Evolutionary conservation across 106 monocot genomes (phyloP).

Genomic region (Acorus calamus): DNA sequence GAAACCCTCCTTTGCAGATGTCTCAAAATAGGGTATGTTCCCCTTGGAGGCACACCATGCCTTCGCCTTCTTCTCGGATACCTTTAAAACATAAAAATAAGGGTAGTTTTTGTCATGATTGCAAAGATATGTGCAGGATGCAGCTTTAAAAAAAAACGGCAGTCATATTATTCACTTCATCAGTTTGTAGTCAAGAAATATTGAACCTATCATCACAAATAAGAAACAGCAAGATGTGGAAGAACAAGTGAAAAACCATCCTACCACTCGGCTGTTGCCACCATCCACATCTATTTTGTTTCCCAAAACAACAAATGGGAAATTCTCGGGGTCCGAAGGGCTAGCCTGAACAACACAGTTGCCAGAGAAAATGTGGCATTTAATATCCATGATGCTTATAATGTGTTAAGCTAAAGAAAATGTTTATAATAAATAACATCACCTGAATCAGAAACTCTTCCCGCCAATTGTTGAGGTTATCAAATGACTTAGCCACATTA

Average conservation of each 20-base stretch:
- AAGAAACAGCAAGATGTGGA: background rate
- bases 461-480: too few species aligned
- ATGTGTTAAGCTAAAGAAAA: too few species aligned
- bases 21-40: slow-evolving; percentile 83
- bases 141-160: too few species aligned
- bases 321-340: slow-evolving; percentile 72
- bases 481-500: too few species aligned
- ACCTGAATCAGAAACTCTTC: too few species aligned
- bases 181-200: too few species aligned
- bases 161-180: too few species aligned
- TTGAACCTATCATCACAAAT: too few species aligned
- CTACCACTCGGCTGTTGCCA: slow-evolving; percentile 79
- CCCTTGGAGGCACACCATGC: slow-evolving; percentile 87
- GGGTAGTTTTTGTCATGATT: too few species aligned
- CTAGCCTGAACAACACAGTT: slow-evolving; percentile 40
- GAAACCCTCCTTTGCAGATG: slow-evolving; percentile 82
- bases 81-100: slow-evolving; percentile 20
- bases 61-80: slow-evolving; percentile 76
- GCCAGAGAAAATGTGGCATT: background rate
- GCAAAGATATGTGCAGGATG: too few species aligned
- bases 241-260: slow-evolving; percentile 2
- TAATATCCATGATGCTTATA: too few species aligned
- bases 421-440: too few species aligned
- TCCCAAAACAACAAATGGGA: slow-evolving; percentile 81
- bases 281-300: slow-evolving; percentile 84